These are phyloP conservation scores for Pestalotiopsis sp. DNA, from an alignment of 2,329 filamentous ascomycete genomes.

Conservation along the genomic window DNA sequence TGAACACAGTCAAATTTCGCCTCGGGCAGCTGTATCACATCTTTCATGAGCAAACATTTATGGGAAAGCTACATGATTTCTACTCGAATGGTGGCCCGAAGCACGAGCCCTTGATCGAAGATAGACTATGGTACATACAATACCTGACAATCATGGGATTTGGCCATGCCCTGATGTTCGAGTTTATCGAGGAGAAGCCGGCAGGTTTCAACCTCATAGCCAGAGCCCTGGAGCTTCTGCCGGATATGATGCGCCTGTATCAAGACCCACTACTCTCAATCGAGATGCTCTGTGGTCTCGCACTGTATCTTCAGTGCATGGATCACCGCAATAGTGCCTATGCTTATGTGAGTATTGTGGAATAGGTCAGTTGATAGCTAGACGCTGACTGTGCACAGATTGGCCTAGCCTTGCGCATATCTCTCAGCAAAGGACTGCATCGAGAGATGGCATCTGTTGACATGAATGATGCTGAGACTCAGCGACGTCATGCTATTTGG, in stretches of 20 bases:
- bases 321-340: not conserved
- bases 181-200: not conserved
- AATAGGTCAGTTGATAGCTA: not conserved
- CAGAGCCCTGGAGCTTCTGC: not conserved
- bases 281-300: not conserved
- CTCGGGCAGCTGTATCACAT: not conserved
- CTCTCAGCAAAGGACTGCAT: not conserved
- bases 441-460: not conserved
- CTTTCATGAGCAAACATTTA: not conserved
- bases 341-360: not conserved
- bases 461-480: not conserved
- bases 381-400: not conserved
- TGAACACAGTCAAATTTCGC: not conserved
- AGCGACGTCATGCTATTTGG: not conserved
- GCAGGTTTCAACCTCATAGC: not conserved
- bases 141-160: not conserved
- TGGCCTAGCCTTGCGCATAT: not conserved
- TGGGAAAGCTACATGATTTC: not conserved
- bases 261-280: not conserved
- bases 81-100: not conserved
- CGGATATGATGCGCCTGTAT: not conserved
- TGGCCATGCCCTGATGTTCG: not conserved
- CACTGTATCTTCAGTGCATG: not conserved
- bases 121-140: not conserved
- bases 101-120: not conserved